A percentile compares a stretch with the other conserved stretches of the same genome.
These are phyloP conservation scores for Suillus discolor DNA, from an alignment of 768 basidiomycete genomes.

Conservation along the genomic window DNA sequence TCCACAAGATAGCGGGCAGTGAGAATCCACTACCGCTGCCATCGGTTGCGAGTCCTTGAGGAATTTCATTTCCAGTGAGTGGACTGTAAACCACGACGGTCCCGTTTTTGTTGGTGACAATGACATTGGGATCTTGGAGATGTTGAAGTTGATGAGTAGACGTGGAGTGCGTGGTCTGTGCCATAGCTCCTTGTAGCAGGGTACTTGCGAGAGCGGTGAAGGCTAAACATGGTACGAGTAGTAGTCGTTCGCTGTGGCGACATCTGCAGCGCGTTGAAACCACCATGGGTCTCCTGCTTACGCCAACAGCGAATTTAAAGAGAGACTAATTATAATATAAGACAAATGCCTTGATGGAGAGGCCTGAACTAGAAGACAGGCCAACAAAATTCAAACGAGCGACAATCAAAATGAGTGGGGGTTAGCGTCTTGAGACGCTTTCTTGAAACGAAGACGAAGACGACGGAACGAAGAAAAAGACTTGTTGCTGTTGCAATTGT, in stretches of 20 bases:
- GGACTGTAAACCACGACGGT: slow-evolving; percentile 47
- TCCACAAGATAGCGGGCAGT: slow-evolving; percentile 58
- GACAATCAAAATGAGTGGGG: neutral
- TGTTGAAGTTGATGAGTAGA: slow-evolving; percentile 20
- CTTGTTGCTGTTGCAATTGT: too few relatives aligned
- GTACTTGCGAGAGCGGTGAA: neutral
- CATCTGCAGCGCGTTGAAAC: slow-evolving; percentile 6
- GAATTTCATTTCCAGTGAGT: slow-evolving; percentile 41
- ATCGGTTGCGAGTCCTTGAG: slow-evolving; percentile 60
- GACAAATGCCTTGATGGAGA: neutral
- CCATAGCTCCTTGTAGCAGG: slow-evolving; percentile 5
- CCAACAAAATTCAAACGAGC: neutral
- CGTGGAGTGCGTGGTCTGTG: neutral
- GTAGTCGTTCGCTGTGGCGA: neutral
- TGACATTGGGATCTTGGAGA: slow-evolving; percentile 32
- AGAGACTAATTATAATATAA: neutral
- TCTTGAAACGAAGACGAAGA: neutral
- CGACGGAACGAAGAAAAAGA: slow-evolving; percentile 1
- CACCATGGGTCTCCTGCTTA: slow-evolving; percentile 7
- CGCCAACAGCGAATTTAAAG: neutral
- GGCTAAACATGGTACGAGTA: neutral
- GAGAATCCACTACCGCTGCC: slow-evolving; percentile 56
- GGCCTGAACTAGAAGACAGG: neutral
- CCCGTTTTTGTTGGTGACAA: slow-evolving; percentile 33
- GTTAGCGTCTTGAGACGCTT: slow-evolving; percentile 4